A percentile compares a stretch with the other conserved stretches of the same genome.
Evolutionary conservation across 2,329 filamentous ascomycete genomes (phyloP).

Genomic region (Ophiosphaerella herpotricha): DNA sequence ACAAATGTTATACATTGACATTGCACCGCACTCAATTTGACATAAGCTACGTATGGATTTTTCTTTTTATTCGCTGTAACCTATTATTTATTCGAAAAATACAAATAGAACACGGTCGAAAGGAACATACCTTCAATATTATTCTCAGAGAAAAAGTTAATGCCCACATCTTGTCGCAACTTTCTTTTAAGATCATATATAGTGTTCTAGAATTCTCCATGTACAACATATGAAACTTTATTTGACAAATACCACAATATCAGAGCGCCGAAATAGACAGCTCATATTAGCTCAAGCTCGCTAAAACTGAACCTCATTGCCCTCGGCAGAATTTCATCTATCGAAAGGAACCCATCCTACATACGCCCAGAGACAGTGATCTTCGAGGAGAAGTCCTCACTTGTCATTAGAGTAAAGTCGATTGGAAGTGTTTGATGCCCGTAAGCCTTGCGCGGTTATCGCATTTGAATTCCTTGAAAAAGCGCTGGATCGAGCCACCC

Average conservation of each 20-base stretch:
- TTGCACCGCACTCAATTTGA: too few species aligned
- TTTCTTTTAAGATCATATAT: too few species aligned
- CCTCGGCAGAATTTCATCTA: constrained; percentile 4
- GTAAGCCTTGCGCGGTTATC: constrained; percentile 9
- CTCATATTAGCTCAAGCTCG: constrained; percentile 9
- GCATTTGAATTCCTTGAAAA: constrained; percentile 12
- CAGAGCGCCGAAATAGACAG: constrained; percentile 12
- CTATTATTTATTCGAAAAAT: too few species aligned
- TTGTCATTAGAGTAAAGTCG: constrained; percentile 4
- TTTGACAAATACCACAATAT: not conserved
- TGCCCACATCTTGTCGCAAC: too few species aligned
- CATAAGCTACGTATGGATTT: too few species aligned
- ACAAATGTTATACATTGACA: too few species aligned
- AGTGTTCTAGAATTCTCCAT: too few species aligned
- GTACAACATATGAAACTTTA: too few species aligned
- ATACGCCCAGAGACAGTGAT: not conserved
- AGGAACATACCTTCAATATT: too few species aligned
- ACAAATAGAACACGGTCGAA: too few species aligned
- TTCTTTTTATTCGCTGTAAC: too few species aligned
- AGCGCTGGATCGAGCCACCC: constrained; percentile 6
- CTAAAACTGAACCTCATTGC: constrained; percentile 12
- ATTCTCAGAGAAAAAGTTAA: too few species aligned
- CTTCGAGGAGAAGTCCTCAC: not conserved
- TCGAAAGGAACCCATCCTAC: not conserved
- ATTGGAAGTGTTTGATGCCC: constrained; percentile 9